phyloP scores from a whole-genome alignment of 352 stramenopile genomes.

The Pythium rhizo-oryzae region DNA sequence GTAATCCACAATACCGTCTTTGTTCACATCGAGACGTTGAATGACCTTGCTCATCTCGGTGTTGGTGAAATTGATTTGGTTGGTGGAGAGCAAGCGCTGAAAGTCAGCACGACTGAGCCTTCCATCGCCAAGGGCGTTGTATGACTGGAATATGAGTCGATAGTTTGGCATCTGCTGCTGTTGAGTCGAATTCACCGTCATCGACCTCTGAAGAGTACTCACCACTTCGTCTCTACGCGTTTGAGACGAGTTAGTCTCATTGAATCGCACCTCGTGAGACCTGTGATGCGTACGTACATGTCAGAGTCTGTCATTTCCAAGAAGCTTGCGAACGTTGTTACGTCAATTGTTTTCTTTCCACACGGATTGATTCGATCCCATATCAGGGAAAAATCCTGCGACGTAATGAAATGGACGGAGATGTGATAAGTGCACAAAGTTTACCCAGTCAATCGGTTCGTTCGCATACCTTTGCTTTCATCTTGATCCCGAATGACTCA shows the following conservation, averaged over 20 bases:
- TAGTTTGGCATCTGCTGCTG: conserved; percentile 71
- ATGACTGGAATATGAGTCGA: conserved; percentile 73
- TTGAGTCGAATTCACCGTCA: conserved; percentile 58
- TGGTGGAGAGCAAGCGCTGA: conserved; percentile 64
- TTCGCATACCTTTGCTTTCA: conserved; percentile 67
- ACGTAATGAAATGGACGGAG: neutral
- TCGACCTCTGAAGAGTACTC: conserved; percentile 58
- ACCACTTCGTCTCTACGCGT: conserved; percentile 62
- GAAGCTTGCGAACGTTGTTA: conserved; percentile 57
- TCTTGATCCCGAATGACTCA: conserved; percentile 75
- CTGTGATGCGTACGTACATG: conserved; percentile 43
- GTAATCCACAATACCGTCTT: conserved; percentile 78
- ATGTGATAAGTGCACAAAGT: too few relatives aligned
- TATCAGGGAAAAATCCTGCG: conserved; percentile 58
- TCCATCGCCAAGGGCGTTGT: conserved; percentile 71
- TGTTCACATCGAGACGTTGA: conserved; percentile 79
- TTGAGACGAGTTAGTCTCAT: neutral
- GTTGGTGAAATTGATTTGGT: conserved; percentile 75
- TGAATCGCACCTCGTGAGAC: too few relatives aligned
- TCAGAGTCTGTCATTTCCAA: conserved; percentile 77
- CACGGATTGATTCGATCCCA: conserved; percentile 78
- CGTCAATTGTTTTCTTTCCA: conserved; percentile 57
- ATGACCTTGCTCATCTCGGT: conserved; percentile 77
- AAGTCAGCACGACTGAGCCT: conserved; percentile 73
- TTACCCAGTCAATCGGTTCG: too few relatives aligned